Base-by-base conservation (phyloP, 176 grass and related monocot genomes). In the Melocanna baccifera region DNA sequence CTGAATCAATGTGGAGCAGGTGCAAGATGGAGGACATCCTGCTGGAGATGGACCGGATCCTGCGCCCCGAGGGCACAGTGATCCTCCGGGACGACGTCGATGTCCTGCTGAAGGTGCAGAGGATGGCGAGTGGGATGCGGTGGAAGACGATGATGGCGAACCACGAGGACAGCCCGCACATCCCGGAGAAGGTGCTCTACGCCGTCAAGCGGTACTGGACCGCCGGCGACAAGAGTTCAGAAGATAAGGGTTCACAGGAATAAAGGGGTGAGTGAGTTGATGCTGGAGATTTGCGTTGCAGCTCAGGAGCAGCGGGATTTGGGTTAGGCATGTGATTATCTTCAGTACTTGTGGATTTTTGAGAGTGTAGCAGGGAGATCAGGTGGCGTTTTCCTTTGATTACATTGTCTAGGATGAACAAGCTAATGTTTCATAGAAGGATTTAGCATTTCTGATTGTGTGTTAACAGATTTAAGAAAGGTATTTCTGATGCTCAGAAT, bases 21-120 rank as follows among this genome's bases (percentile, higher is more conserved):
- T 98, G 96, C 83, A 95, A 92, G 62, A 93, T 98, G 93, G 96
- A 98, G 76, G 96, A 98, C 74, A 95, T 98, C 53, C 64, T 95
- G 61, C 81, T 98, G 7, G 96, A 95, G 50, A 93, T 98, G 93
- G 96, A 98, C 29, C 85, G 96, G 14, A 95, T 98, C 6, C 69
- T 98, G 34, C 82, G 93, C 7, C 93, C 96, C 0, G 96, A 98
- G 76, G 92, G 91, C 20, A 90, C 91, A 5, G 87, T 95, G n/a
- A 98, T 98, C 71, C 51, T 98, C 76, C 91, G 91, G 2, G 96
- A 98, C 15, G 75, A 94, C 20, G 82, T 95, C 12, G 87, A 93
- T 12, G 22, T 98, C 37, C 72, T 98, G 56, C 83, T 87, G 0
- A 93, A 90, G 80, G 93, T 98, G 15, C 85, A 92, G 52, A 90